Evolutionary conservation across 805 yeast species (phyloP).

Genomic region (Metschnikowia proteae): DNA sequence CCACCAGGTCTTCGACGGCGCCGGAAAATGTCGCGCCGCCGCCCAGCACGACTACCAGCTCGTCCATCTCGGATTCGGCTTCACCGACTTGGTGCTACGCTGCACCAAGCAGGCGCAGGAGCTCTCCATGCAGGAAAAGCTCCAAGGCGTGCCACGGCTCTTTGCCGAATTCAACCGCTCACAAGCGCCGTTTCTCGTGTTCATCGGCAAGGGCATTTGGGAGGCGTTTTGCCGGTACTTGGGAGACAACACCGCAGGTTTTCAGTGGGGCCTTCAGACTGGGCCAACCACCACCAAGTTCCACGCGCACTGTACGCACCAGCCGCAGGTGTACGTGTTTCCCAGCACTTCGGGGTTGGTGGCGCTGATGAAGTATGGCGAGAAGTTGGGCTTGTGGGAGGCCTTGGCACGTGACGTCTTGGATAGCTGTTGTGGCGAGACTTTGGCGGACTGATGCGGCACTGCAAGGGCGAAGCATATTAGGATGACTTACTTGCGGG

Average conservation of each 20-base stretch:
- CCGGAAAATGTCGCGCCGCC: slow-evolving; percentile 12
- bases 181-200: slow-evolving; percentile 45
- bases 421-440: no score
- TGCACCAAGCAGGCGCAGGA: slow-evolving; percentile 60
- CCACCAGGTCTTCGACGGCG: slow-evolving; percentile 11
- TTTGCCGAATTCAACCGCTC: slow-evolving; percentile 39
- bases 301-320: slow-evolving; percentile 14
- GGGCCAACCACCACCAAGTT: slow-evolving; percentile 10
- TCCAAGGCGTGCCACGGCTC: slow-evolving; percentile 50
- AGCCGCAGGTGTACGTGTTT: slow-evolving; percentile 47
- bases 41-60: slow-evolving; percentile 42
- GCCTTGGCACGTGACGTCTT: slow-evolving; percentile 25
- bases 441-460: no score
- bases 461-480: no score
- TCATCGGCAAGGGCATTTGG: slow-evolving; percentile 78
- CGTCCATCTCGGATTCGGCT: slow-evolving; percentile 50
- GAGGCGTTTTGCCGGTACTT: slow-evolving; percentile 46
- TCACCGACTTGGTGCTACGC: slow-evolving; percentile 65
- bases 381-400: slow-evolving; percentile 49
- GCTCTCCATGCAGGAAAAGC: slow-evolving; percentile 49
- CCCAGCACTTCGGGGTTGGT: slow-evolving; percentile 77
- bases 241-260: slow-evolving; percentile 27
- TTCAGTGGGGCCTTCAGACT: slow-evolving; percentile 51
- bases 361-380: slow-evolving; percentile 41
- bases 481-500: no score